A percentile compares a stretch with the other conserved stretches of the same genome.
Evolutionary conservation across 1,139 yeast genomes (phyloP).

Genomic region (Geotrichum fermentans): DNA sequence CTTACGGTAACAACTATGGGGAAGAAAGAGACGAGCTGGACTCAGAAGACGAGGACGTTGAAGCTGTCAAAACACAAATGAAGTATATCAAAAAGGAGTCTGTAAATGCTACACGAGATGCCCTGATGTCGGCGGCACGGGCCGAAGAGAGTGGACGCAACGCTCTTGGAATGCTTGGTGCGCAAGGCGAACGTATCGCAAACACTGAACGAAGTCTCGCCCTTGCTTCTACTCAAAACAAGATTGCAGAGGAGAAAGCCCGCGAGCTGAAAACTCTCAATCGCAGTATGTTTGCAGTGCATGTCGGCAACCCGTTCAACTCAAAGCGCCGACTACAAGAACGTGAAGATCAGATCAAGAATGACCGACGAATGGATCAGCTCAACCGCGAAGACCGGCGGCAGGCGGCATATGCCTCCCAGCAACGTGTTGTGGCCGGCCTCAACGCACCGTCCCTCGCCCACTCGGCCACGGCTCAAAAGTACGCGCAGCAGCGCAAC

Average conservation of each 20-base stretch:
- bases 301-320: slow-evolving; percentile 80
- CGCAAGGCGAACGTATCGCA: slow-evolving; percentile 81
- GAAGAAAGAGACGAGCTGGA: slow-evolving; percentile 33
- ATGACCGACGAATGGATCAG: slow-evolving; percentile 58
- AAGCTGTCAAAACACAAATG: slow-evolving; percentile 78
- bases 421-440: slow-evolving; percentile 46
- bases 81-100: slow-evolving; percentile 85
- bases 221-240: slow-evolving; percentile 74
- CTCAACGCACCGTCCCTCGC: slow-evolving; percentile 36
- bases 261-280: slow-evolving; percentile 73
- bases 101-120: slow-evolving; percentile 77
- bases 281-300: slow-evolving; percentile 78
- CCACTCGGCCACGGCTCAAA: slow-evolving; percentile 37
- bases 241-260: slow-evolving; percentile 79
- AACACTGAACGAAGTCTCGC: slow-evolving; percentile 74
- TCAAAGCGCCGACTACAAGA: slow-evolving; percentile 70
- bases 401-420: slow-evolving; percentile 43
- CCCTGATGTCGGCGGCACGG: slow-evolving; percentile 80
- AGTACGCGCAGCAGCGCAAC: slow-evolving; percentile 36
- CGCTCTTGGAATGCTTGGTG: slow-evolving; percentile 85
- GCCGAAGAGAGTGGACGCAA: slow-evolving; percentile 90
- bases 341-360: slow-evolving; percentile 65
- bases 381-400: slow-evolving; percentile 43
- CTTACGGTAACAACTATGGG: slow-evolving; percentile 2
- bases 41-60: slow-evolving; percentile 78